Base-by-base conservation (phyloP, 441 rosid genomes). In the Eruca vesicaria region DNA sequence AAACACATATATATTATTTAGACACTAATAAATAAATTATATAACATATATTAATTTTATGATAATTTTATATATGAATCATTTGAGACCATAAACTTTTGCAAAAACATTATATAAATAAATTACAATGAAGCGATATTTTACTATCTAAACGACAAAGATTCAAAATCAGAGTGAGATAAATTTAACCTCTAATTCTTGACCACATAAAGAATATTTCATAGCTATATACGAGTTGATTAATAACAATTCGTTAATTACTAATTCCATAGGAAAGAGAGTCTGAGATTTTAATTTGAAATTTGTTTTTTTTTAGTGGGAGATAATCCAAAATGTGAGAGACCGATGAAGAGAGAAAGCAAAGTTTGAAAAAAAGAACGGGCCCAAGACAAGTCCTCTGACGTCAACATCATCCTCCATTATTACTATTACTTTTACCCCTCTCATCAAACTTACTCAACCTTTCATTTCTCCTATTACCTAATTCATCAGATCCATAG, bases 341-440 rank as follows among this genome's bases (percentile, higher is more conserved):
- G 71, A 29, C 21, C 18, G 64, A 62, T 41, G 7, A 35, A 68
- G 65, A 63, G 73, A 21, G 69, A 66, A 79, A 57, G 35, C 74
- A 71, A 73, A 28, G 26, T 48, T 68, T 53, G 58, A 53, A 53
- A n/a, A n/a, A n/a, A n/a, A n/a, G n/a, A n/a, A 53, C 28, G 58
- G 58, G 28, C 28, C 58, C 58, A 53, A 19, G 28, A 53, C 28
- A 53, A 3, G 58, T 20, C 58, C 58, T 19, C 84, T 32, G 38
- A 82, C 76, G 86, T 87, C 78, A 81, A 50, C 56, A 72, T 79
- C 86, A 59, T 85, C 80, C 58, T 86, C 77, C 83, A 82, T 86
- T 83, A 66, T 10, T 19, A 50, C 82, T 81, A 63, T 77, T 77
- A 31, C 67, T 81, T 75, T 83, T 82, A 72, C 83, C 73, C 73